phyloP scores from a whole-genome alignment of 1,284 basidiomycete genomes.

The Ceratorhiza oryzae-sativae region DNA sequence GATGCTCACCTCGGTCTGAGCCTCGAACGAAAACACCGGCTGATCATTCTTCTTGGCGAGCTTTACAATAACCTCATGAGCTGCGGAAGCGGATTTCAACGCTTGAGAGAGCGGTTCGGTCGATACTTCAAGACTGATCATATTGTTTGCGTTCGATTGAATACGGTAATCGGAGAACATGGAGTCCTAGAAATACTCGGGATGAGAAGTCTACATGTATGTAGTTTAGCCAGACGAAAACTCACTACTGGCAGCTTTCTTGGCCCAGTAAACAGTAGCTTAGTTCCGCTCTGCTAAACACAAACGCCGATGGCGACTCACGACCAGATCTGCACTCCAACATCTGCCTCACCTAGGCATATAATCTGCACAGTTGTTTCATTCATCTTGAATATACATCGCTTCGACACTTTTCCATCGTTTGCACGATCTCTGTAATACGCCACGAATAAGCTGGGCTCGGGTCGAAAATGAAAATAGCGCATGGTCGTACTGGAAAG shows the following conservation, averaged over 20 bases:
- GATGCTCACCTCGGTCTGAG: slow-evolving; percentile 43
- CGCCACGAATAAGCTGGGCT: slow-evolving; percentile 14
- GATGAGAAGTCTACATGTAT: slow-evolving; percentile 51
- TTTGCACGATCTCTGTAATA: slow-evolving; percentile 69
- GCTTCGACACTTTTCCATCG: slow-evolving; percentile 84
- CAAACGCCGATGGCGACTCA: slow-evolving; percentile 55
- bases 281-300: not conserved
- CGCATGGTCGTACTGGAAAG: slow-evolving; percentile 61
- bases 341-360: slow-evolving; percentile 79
- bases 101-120: slow-evolving; percentile 80
- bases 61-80: slow-evolving; percentile 78
- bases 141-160: slow-evolving; percentile 84
- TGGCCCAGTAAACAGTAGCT: not conserved
- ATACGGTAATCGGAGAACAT: slow-evolving; percentile 85
- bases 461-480: not conserved
- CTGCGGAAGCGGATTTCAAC: slow-evolving; percentile 67
- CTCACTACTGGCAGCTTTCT: slow-evolving; percentile 54
- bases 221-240: not conserved
- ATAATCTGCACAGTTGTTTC: slow-evolving; percentile 82
- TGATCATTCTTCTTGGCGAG: slow-evolving; percentile 82
- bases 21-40: slow-evolving; percentile 74
- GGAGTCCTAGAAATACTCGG: slow-evolving; percentile 57
- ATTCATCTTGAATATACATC: slow-evolving; percentile 81
- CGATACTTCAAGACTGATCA: slow-evolving; percentile 75
- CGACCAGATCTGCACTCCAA: slow-evolving; percentile 93